These are phyloP conservation scores for Hypoxylon sp. DNA, from an alignment of 2,329 filamentous ascomycete genomes.

Conservation along the genomic window DNA sequence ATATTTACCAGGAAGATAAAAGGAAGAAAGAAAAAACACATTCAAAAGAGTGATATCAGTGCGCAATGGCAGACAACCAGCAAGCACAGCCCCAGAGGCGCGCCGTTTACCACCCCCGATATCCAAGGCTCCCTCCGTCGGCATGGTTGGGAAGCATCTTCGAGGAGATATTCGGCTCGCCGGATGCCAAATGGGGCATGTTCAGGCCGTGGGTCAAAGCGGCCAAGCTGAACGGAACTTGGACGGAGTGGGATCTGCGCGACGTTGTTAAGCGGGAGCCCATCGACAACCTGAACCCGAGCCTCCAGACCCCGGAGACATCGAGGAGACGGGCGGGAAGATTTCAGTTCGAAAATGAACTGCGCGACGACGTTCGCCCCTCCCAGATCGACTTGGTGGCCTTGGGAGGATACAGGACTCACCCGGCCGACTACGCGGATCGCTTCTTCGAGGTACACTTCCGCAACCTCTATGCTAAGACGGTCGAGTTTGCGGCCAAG, in stretches of 20 bases:
- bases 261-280: slow-evolving; percentile 5
- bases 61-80: too few species aligned
- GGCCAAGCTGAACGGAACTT: slow-evolving; percentile 7
- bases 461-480: slow-evolving; percentile 39
- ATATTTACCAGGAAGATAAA: too few species aligned
- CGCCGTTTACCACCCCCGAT: neutral
- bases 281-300: neutral
- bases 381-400: slow-evolving; percentile 36
- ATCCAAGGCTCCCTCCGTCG: neutral
- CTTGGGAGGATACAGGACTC: slow-evolving; percentile 24
- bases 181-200: slow-evolving; percentile 26
- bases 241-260: slow-evolving; percentile 19
- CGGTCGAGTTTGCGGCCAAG: slow-evolving; percentile 17
- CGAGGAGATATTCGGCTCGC: slow-evolving; percentile 6
- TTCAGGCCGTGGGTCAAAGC: slow-evolving; percentile 13
- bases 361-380: slow-evolving; percentile 29
- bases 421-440: slow-evolving; percentile 38
- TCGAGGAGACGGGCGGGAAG: neutral
- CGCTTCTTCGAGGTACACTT: slow-evolving; percentile 40
- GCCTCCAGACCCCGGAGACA: neutral
- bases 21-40: too few species aligned
- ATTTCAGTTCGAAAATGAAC: slow-evolving; percentile 1
- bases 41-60: too few species aligned
- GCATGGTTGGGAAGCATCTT: slow-evolving; percentile 1
- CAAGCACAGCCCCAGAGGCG: neutral